These are phyloP conservation scores for Pezizomycotina sp. DNA, from an alignment of 2,329 filamentous ascomycete species.

Conservation along the genomic window DNA sequence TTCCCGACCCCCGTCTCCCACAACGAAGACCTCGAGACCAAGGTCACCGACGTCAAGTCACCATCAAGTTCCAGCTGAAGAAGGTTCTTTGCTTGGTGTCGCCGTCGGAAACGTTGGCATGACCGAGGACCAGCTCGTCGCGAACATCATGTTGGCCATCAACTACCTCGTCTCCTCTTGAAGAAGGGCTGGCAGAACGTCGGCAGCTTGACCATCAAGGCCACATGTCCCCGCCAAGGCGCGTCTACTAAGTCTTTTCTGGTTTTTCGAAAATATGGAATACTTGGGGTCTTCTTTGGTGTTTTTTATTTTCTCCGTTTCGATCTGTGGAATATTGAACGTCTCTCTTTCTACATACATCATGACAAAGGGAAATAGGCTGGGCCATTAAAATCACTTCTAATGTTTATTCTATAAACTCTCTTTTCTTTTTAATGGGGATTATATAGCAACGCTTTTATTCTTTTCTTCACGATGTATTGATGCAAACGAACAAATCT, in stretches of 20 bases:
- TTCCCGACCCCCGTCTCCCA: conserved; percentile 98
- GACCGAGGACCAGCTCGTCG: conserved; percentile 86
- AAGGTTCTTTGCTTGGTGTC: conserved; percentile 99
- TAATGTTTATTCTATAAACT: no score
- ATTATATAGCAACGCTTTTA: no score
- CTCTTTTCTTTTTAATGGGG: no score
- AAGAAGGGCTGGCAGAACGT: conserved; percentile 99
- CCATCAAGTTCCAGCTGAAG: conserved; percentile 99
- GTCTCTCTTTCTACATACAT: no score
- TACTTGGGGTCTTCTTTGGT: no score
- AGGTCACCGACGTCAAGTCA: conserved; percentile 99
- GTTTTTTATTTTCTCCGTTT: no score
- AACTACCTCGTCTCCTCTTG: conserved; percentile 97
- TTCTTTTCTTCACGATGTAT: no score
- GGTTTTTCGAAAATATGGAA: not conserved
- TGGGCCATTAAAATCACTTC: no score
- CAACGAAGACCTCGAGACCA: conserved; percentile 78
- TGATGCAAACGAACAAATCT: no score
- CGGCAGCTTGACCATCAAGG: conserved; percentile 98
- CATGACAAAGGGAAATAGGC: no score
- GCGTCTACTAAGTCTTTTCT: conserved; percentile 61
- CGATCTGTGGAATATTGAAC: no score
- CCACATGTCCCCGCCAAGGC: conserved; percentile 97
- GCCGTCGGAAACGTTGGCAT: conserved; percentile 97
- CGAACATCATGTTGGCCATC: conserved; percentile 99